A percentile compares a stretch with the other conserved stretches of the same genome.
Evolutionary conservation across 2,329 filamentous ascomycete species (phyloP).

Genomic region (Cadophora sp.): DNA sequence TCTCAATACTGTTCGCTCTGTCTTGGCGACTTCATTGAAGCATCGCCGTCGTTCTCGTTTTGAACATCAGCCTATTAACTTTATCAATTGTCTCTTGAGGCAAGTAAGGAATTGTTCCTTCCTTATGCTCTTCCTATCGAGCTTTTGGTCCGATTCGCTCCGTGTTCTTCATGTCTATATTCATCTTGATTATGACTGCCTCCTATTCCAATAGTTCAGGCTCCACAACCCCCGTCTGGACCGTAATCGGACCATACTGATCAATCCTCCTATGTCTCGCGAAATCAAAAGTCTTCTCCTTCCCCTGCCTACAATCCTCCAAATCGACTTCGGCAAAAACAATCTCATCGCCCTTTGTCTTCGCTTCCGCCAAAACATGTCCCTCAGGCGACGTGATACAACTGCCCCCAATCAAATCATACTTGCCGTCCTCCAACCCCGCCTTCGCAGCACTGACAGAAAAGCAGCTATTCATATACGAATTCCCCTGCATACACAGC

Average conservation of each 20-base stretch:
- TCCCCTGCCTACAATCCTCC: constrained; percentile 54
- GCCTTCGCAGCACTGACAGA: constrained; percentile 57
- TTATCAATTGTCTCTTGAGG: no score
- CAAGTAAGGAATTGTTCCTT: no score
- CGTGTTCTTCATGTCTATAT: background rate
- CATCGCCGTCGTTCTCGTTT: no score
- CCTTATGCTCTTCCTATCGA: background rate
- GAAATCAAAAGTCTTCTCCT: constrained; percentile 55
- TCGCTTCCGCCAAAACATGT: constrained; percentile 56
- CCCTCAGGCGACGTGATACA: constrained; percentile 57
- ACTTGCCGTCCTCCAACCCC: constrained; percentile 58
- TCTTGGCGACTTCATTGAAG: no score
- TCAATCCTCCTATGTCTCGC: constrained; percentile 53
- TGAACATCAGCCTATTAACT: no score
- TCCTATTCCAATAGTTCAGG: constrained; percentile 42
- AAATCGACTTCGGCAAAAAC: constrained; percentile 59
- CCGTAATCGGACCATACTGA: constrained; percentile 50
- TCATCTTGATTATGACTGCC: background rate
- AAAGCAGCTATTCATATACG: constrained; percentile 60
- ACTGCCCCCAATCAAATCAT: constrained; percentile 56
- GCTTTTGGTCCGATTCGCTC: background rate
- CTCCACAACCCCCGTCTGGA: constrained; percentile 51
- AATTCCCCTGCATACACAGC: constrained; percentile 58
- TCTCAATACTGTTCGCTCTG: no score
- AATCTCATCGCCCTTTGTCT: constrained; percentile 56